These are phyloP conservation scores for Dillenia suffruticosa DNA, from an alignment of 164 flowering plant genomes.

Conservation along the genomic window DNA sequence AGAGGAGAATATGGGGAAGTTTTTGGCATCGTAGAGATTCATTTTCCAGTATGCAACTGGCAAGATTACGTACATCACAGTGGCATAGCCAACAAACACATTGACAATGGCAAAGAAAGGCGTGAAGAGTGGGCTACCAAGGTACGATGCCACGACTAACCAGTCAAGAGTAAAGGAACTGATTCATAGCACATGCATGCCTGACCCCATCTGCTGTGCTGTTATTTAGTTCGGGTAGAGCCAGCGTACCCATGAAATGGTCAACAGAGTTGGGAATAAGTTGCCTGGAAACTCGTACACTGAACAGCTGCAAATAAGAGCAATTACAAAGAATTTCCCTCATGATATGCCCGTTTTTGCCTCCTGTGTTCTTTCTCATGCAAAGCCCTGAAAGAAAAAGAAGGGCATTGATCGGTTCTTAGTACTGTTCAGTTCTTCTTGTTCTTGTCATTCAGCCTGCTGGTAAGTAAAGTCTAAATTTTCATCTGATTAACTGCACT, in stretches of 20 bases:
- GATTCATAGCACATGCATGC: constrained; percentile 3
- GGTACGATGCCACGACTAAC: constrained; percentile 1
- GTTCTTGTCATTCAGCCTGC: too few relatives aligned
- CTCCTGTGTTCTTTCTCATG: constrained; percentile 8
- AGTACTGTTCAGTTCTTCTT: too few relatives aligned
- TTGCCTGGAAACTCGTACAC: constrained; percentile 4
- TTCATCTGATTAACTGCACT: too few relatives aligned
- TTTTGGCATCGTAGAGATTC: constrained; percentile 3
- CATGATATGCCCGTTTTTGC: neutral
- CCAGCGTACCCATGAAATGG: constrained; percentile 10
- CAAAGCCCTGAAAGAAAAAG: constrained; percentile 2
- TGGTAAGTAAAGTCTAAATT: too few relatives aligned
- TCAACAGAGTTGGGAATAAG: constrained; percentile 1
- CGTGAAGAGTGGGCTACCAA: constrained; percentile 8
- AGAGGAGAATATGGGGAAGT: constrained; percentile 4
- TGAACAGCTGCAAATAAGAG: constrained; percentile 6
- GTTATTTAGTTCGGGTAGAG: neutral
- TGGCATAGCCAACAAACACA: neutral
- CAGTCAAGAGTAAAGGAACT: constrained; percentile 9
- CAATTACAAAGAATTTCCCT: constrained; percentile 6
- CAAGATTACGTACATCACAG: neutral
- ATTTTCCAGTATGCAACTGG: constrained; percentile 7
- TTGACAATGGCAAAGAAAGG: constrained; percentile 6
- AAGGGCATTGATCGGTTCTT: neutral
- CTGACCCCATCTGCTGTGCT: constrained; percentile 10